phyloP scores from a whole-genome alignment of 306 rosid species.

The Senna siamea region DNA sequence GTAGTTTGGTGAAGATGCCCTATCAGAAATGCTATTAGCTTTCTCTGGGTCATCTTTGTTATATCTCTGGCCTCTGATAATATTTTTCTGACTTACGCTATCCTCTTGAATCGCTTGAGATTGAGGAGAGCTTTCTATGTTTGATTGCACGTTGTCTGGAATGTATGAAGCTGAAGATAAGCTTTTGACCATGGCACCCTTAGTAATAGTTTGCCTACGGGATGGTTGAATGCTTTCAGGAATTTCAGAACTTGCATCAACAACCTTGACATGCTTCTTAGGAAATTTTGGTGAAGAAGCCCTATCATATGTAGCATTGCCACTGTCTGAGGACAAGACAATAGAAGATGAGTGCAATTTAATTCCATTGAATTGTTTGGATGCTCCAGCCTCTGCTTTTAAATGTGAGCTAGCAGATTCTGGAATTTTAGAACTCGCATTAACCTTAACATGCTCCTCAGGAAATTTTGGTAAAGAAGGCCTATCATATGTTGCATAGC shows the following conservation, averaged over 20 bases:
- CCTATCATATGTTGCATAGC: constrained; percentile 28
- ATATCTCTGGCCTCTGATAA: constrained; percentile 30
- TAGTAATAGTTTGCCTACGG: constrained; percentile 16
- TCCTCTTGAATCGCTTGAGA: constrained; percentile 43
- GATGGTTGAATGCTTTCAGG: constrained; percentile 45
- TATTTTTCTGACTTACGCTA: constrained; percentile 36
- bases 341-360: constrained; percentile 36
- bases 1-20: constrained; percentile 33
- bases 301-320: constrained; percentile 32
- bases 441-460: constrained; percentile 41
- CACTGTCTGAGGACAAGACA: constrained; percentile 27
- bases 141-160: constrained; percentile 40
- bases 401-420: constrained; percentile 42
- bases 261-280: constrained; percentile 41
- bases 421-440: constrained; percentile 40
- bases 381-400: constrained; percentile 36
- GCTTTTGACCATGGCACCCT: constrained; percentile 34
- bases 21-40: constrained; percentile 29
- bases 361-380: constrained; percentile 29
- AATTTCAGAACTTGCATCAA: constrained; percentile 39
- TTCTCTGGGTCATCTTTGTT: constrained; percentile 31
- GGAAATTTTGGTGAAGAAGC: constrained; percentile 39
- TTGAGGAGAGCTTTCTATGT: constrained; percentile 41
- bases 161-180: constrained; percentile 40
- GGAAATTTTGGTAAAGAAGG: constrained; percentile 38